A percentile compares a stretch with the other conserved stretches of the same genome.
Evolutionary conservation across 2,329 filamentous ascomycete genomes (phyloP).

Genomic region (Beauveria sp.): DNA sequence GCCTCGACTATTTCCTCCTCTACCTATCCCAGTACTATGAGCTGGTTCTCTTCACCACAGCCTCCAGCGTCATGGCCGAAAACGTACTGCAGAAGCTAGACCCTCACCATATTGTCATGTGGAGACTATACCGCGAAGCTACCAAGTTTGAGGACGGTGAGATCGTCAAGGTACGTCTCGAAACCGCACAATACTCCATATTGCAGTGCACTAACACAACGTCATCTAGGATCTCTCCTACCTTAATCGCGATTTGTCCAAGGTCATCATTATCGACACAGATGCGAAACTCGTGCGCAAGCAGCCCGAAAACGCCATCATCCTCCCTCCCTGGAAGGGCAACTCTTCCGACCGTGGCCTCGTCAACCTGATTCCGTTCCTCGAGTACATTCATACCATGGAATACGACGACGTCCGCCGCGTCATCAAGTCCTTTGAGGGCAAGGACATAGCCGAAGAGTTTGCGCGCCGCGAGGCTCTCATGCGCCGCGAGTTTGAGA

Average conservation of each 20-base stretch:
- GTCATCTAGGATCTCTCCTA: slow-evolving; percentile 77
- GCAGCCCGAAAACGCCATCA: slow-evolving; percentile 94
- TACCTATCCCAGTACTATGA: slow-evolving; percentile 98
- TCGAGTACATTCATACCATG: slow-evolving; percentile 96
- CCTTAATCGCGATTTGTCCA: slow-evolving; percentile 90
- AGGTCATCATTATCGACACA: slow-evolving; percentile 91
- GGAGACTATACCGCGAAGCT: slow-evolving; percentile 92
- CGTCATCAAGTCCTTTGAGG: slow-evolving; percentile 80
- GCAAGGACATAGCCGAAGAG: slow-evolving; percentile 80
- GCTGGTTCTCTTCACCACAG: slow-evolving; percentile 87
- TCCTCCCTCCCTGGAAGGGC: slow-evolving; percentile 85
- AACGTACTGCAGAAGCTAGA: slow-evolving; percentile 89
- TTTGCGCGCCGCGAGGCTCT: slow-evolving; percentile 84
- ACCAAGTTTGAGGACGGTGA: slow-evolving; percentile 94
- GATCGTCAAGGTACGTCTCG: slow-evolving; percentile 71
- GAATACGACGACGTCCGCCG: slow-evolving; percentile 80
- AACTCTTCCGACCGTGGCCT: slow-evolving; percentile 77
- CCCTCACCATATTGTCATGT: slow-evolving; percentile 90
- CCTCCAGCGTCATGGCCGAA: slow-evolving; percentile 77
- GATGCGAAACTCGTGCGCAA: slow-evolving; percentile 72
- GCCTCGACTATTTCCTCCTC: slow-evolving; percentile 92
- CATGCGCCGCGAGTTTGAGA: slow-evolving; percentile 77
- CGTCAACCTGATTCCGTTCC: slow-evolving; percentile 85
- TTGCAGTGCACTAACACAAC: slow-evolving; percentile 13
- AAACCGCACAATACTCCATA: not conserved